Evolutionary conservation across 2,329 filamentous ascomycete genomes (phyloP).

Genomic region (Fusarium hainanense): DNA sequence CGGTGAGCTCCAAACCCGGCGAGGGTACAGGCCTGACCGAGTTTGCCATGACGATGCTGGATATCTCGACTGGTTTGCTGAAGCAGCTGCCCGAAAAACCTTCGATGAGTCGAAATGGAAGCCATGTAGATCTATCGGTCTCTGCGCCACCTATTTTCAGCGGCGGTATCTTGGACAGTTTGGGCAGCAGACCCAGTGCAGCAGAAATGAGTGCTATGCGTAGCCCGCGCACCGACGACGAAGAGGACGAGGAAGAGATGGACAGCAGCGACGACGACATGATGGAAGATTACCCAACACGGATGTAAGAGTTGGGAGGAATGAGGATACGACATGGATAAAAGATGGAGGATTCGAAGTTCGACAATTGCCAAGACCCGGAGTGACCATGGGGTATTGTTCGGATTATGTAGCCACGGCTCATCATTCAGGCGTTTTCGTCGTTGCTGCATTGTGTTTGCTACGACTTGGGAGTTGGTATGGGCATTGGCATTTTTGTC

Average conservation of each 20-base stretch:
- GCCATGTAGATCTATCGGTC: conserved; percentile 59
- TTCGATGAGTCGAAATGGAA: conserved; percentile 67
- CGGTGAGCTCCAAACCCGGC: conserved; percentile 81
- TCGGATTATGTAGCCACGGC: conserved; percentile 29
- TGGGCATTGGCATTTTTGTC: conserved; percentile 30
- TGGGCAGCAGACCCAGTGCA: conserved; percentile 57
- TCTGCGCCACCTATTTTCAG: conserved; percentile 49
- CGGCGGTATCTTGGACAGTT: conserved; percentile 53
- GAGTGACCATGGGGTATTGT: conserved; percentile 8
- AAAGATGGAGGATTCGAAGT: neutral
- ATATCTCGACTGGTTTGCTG: conserved; percentile 75
- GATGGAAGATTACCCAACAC: conserved; percentile 56
- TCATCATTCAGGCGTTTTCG: conserved; percentile 47
- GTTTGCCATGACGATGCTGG: conserved; percentile 82
- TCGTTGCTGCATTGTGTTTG: conserved; percentile 42
- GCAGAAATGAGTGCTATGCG: conserved; percentile 62
- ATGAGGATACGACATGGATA: neutral
- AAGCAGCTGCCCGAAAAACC: conserved; percentile 79
- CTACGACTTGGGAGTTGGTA: conserved; percentile 45
- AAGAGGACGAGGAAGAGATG: conserved; percentile 52
- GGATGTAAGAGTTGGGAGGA: conserved; percentile 23
- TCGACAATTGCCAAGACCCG: neutral
- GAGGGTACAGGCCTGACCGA: conserved; percentile 68
- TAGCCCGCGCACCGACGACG: conserved; percentile 62
- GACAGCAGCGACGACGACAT: conserved; percentile 68